Evolutionary conservation across 1,284 basidiomycete species (phyloP).

Genomic region (Phylloporus gajari): DNA sequence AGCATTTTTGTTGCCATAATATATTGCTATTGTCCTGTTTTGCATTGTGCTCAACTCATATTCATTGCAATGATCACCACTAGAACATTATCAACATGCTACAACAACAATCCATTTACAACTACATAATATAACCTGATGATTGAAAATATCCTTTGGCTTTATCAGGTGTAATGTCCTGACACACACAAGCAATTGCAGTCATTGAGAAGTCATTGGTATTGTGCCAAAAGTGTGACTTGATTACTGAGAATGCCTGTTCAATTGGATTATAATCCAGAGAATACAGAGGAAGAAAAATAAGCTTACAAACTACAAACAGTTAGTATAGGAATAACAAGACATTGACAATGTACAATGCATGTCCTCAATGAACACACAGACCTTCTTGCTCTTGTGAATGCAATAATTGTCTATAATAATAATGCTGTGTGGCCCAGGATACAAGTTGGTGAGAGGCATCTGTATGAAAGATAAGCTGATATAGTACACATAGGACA

Average conservation of each 20-base stretch:
- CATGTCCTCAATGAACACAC: neutral
- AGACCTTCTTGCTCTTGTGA: neutral
- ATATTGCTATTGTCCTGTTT: too few relatives aligned
- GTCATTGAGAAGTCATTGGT: neutral
- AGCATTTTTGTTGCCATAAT: too few relatives aligned
- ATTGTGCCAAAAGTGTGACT: neutral
- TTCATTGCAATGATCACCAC: too few relatives aligned
- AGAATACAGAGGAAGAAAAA: neutral
- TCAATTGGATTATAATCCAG: neutral
- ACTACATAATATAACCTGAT: too few relatives aligned
- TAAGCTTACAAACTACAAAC: too few relatives aligned
- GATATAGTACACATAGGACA: too few relatives aligned
- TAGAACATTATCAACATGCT: too few relatives aligned
- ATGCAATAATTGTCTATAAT: constrained; percentile 11
- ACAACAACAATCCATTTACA: too few relatives aligned
- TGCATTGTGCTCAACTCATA: too few relatives aligned
- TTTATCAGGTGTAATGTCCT: neutral
- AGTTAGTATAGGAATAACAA: too few relatives aligned
- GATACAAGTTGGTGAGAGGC: neutral
- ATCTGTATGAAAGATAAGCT: constrained; percentile 31
- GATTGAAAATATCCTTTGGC: neutral
- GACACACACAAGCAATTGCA: neutral
- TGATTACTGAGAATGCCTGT: neutral
- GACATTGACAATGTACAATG: neutral
- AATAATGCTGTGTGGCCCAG: constrained; percentile 2